phyloP scores from a whole-genome alignment of 106 monocot genomes.

The Dendrobium catenatum region DNA sequence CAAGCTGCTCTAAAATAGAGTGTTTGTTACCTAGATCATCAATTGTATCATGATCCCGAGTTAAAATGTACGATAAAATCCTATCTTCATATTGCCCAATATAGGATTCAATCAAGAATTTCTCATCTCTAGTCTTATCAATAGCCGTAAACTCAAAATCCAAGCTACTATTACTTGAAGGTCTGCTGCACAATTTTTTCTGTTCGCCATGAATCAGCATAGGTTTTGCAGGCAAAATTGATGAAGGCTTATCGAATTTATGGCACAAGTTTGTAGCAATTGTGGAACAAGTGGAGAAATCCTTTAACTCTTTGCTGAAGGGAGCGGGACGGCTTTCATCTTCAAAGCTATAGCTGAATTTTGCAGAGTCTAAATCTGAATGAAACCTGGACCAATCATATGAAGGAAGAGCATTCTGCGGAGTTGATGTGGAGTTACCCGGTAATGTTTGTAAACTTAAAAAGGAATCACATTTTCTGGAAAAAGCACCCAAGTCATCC shows the following conservation, averaged over 20 bases:
- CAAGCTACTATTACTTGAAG: background rate
- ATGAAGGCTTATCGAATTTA: constrained; percentile 1
- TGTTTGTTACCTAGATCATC: background rate
- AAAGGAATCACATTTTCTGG: background rate
- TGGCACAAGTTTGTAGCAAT: background rate
- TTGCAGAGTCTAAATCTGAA: constrained; percentile 6
- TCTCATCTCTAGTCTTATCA: background rate
- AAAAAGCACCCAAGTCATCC: background rate
- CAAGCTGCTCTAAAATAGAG: background rate
- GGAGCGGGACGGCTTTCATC: background rate
- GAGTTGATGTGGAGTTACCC: background rate
- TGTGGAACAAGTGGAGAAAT: background rate
- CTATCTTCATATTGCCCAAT: constrained; percentile 10
- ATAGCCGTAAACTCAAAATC: background rate
- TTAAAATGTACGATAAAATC: constrained; percentile 10
- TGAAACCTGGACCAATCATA: background rate
- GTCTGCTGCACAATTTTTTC: background rate
- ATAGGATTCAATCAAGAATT: constrained; percentile 2
- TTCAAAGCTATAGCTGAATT: constrained; percentile 8
- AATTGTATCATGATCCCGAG: constrained; percentile 6
- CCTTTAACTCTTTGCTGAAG: background rate
- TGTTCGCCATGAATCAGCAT: background rate
- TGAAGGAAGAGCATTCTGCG: background rate
- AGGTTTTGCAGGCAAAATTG: background rate
- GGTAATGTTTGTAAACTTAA: constrained; percentile 3